Base-by-base conservation (phyloP, 805 yeast genomes). In the Metschnikowia colocasiae region DNA sequence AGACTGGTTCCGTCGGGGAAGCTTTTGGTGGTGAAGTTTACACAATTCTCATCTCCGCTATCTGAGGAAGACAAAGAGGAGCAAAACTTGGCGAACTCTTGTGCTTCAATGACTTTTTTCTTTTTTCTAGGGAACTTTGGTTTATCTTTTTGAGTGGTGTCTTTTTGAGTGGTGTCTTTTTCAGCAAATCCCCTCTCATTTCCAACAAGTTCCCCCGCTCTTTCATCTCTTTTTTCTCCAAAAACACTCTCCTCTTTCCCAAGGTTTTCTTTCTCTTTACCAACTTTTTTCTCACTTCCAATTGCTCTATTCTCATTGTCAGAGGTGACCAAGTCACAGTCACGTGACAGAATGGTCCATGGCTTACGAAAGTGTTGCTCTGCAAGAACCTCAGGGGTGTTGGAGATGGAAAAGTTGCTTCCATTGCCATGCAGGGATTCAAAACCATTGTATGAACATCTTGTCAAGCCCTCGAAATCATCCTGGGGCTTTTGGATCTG, bases 1-100 rank as follows among this genome's bases (percentile, higher is more conserved):
- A 39, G 42, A n/a, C 18, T n/a, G 16, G 34, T 39, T 13, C 34
- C 42, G 13, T 39, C 42, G 15, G 42, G 42, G n/a, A 39, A 39
- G 27, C 42, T 39, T 20, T 39, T 27, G 20, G 26, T 29, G 13
- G n/a, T 13, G n/a, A 39, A 39, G 8, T 39, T 27, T 7, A 36
- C 19, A 12, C 20, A 36, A 23, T 12, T 19, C 6, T 29, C 32
- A 18, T 22, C 16, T 9, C 10, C 27, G 16, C 38, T 35, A 13
- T 35, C 18, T 35, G 23, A 18, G 12, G 25, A 20, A n/a, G 38
- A 35, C 12, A 19, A 13, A 8, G 38, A n/a, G 13, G 38, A 13
- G 10, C n/a, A 18, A 12, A 9, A 19, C 23, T 33, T 33, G 22
- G n/a, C 9, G 20, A 4, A 6, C 35, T 13, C 20, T 18, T 32